Percentiles rank a stretch among this genome's conserved stretches.
Evolutionary conservation across 345 rosid species (phyloP).

Genomic region (Firmiana major): DNA sequence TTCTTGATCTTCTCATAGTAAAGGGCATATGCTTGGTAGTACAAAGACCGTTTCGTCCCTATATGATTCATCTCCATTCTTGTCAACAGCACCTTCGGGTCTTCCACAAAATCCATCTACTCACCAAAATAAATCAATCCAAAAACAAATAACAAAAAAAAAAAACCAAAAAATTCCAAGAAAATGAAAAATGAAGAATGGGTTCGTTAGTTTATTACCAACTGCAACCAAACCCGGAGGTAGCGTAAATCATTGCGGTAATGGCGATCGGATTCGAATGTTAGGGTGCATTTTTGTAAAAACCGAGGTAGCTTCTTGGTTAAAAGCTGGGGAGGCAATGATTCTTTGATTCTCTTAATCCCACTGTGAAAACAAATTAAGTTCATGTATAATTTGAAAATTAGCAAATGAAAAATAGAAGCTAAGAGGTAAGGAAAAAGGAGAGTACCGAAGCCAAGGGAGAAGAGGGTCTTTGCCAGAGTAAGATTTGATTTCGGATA

Average conservation of each 20-base stretch:
- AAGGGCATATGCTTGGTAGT: constrained; percentile 90
- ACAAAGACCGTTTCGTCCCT: constrained; percentile 63
- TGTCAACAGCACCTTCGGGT: constrained; percentile 62
- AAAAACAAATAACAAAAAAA: background rate
- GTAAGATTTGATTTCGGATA: constrained; percentile 77
- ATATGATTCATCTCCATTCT: constrained; percentile 73
- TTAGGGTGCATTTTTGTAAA: constrained; percentile 70
- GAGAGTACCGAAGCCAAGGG: constrained; percentile 83
- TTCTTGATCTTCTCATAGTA: constrained; percentile 82
- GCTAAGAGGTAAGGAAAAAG: background rate
- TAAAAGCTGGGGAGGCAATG: constrained; percentile 43
- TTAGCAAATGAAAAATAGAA: background rate
- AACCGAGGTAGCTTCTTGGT: constrained; percentile 86
- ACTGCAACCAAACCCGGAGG: constrained; percentile 85
- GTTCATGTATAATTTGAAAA: background rate
- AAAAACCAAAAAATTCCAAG: constrained; percentile 3
- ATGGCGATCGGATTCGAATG: constrained; percentile 70
- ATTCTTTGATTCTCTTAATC: constrained; percentile 67
- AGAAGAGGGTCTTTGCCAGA: constrained; percentile 78
- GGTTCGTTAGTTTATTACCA: constrained; percentile 40
- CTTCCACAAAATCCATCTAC: constrained; percentile 93
- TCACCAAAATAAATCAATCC: constrained; percentile 1
- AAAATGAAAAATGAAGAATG: background rate
- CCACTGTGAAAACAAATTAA: constrained; percentile 40
- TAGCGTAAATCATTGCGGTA: constrained; percentile 77